These are phyloP conservation scores for Ascomycota sp. DNA, from an alignment of 2,329 filamentous ascomycete genomes.

Conservation along the genomic window DNA sequence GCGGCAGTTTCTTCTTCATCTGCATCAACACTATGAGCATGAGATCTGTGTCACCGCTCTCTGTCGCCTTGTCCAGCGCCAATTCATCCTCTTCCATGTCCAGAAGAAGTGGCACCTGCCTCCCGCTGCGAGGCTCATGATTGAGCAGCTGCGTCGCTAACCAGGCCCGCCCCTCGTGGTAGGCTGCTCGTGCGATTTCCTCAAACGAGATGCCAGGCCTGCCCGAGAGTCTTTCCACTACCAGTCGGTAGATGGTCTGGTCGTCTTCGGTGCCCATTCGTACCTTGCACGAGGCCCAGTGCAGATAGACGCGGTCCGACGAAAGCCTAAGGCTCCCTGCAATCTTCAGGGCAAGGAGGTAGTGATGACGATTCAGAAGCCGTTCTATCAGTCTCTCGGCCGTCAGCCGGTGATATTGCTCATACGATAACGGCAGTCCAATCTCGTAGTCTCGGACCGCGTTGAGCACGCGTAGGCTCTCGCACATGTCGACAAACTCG, in stretches of 20 bases:
- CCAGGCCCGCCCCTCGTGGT: slow-evolving; percentile 76
- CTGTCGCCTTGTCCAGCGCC: slow-evolving; percentile 85
- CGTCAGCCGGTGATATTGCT: slow-evolving; percentile 78
- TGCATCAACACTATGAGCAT: slow-evolving; percentile 75
- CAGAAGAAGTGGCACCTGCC: slow-evolving; percentile 78
- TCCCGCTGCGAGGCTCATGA: slow-evolving; percentile 81
- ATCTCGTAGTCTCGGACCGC: slow-evolving; percentile 80
- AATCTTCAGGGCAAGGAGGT: slow-evolving; percentile 70
- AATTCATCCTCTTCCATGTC: slow-evolving; percentile 92
- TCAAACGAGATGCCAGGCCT: slow-evolving; percentile 92
- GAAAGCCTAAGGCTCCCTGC: slow-evolving; percentile 71
- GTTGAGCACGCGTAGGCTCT: slow-evolving; percentile 77
- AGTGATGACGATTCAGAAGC: slow-evolving; percentile 73
- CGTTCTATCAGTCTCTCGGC: slow-evolving; percentile 72
- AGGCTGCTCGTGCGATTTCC: slow-evolving; percentile 74
- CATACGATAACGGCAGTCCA: slow-evolving; percentile 73
- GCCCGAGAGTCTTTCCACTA: slow-evolving; percentile 67
- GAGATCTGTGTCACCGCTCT: slow-evolving; percentile 83
- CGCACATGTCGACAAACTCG: slow-evolving; percentile 96
- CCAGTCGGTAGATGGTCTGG: slow-evolving; percentile 62
- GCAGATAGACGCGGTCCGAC: slow-evolving; percentile 76
- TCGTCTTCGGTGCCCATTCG: slow-evolving; percentile 67
- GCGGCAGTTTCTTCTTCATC: slow-evolving; percentile 70
- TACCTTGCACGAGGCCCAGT: slow-evolving; percentile 92
- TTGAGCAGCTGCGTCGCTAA: slow-evolving; percentile 80